Evolutionary conservation across 345 rosid genomes (phyloP).

Genomic region (Eucalyptus curtisii): DNA sequence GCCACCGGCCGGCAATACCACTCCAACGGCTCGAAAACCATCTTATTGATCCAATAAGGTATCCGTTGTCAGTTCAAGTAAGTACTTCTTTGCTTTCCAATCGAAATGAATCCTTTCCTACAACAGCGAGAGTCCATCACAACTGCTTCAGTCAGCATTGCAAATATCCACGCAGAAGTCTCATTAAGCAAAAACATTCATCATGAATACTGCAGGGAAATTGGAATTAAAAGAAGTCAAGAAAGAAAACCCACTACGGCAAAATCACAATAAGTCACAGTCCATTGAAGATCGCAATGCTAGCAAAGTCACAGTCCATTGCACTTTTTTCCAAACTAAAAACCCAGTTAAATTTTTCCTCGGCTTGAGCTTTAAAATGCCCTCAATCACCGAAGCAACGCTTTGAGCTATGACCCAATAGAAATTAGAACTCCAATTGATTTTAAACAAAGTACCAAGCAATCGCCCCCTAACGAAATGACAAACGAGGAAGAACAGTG

Average conservation of each 20-base stretch:
- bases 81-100: not conserved
- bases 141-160: not conserved
- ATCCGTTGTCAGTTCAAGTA: not conserved
- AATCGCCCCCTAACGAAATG: not conserved
- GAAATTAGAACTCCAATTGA: not conserved
- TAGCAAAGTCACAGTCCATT: not conserved
- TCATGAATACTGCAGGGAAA: not conserved
- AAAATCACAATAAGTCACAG: not conserved
- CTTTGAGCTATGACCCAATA: not conserved
- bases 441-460: not conserved
- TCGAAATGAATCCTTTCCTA: not conserved
- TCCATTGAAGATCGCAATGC: not conserved
- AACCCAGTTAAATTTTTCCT: not conserved
- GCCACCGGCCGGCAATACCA: conserved; percentile 73
- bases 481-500: not conserved
- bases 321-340: not conserved
- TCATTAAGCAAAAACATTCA: not conserved
- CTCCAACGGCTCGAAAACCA: conserved; percentile 50
- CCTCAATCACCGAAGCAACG: not conserved
- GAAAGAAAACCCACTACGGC: not conserved
- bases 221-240: not conserved
- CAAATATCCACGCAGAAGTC: not conserved
- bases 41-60: not conserved
- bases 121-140: not conserved
- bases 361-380: not conserved